Conservation (phyloP, 2,329 filamentous ascomycete species). For the Pseudogymnoascus sp. region DNA sequence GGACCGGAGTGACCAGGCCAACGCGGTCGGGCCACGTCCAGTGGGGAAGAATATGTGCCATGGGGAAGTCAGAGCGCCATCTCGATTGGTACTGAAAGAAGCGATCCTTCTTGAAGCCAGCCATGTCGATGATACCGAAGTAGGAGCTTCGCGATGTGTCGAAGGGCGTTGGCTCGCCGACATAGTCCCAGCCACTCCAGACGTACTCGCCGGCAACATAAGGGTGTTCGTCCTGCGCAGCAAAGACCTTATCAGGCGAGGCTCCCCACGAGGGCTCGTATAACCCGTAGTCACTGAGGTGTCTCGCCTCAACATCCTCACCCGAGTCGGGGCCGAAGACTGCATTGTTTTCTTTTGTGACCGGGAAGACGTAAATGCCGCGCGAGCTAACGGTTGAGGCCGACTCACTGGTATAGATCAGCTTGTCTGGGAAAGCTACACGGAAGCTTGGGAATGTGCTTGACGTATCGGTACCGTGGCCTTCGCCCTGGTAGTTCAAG, state of each 20-base stretch:
- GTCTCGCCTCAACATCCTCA: constrained; percentile 28
- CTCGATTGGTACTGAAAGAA: constrained; percentile 47
- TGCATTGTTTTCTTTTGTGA: constrained; percentile 32
- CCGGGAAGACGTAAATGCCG: constrained; percentile 45
- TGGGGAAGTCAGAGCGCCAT: constrained; percentile 39
- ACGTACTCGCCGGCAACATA: constrained; percentile 47
- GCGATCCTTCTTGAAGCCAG: constrained; percentile 48
- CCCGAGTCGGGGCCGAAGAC: constrained; percentile 32
- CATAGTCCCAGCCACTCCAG: constrained; percentile 43
- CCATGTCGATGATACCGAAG: constrained; percentile 48
- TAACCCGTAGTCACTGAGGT: constrained; percentile 44
- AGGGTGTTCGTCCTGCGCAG: constrained; percentile 36
- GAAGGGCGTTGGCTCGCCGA: constrained; percentile 43
- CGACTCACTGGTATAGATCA: constrained; percentile 36
- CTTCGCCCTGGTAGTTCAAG: constrained; percentile 49
- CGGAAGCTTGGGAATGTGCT: constrained; percentile 37
- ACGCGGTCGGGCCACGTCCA: constrained; percentile 45
- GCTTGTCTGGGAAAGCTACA: constrained; percentile 36
- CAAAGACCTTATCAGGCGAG: constrained; percentile 45
- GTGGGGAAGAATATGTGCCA: constrained; percentile 46
- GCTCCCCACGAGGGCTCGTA: constrained; percentile 39
- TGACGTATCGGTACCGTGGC: constrained; percentile 29
- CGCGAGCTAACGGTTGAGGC: constrained; percentile 40
- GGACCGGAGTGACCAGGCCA: constrained; percentile 42
- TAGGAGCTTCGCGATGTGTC: constrained; percentile 41